These are phyloP conservation scores for Bolboschoenus planiculmis DNA, from an alignment of 176 grass and related monocot genomes.

Conservation along the genomic window DNA sequence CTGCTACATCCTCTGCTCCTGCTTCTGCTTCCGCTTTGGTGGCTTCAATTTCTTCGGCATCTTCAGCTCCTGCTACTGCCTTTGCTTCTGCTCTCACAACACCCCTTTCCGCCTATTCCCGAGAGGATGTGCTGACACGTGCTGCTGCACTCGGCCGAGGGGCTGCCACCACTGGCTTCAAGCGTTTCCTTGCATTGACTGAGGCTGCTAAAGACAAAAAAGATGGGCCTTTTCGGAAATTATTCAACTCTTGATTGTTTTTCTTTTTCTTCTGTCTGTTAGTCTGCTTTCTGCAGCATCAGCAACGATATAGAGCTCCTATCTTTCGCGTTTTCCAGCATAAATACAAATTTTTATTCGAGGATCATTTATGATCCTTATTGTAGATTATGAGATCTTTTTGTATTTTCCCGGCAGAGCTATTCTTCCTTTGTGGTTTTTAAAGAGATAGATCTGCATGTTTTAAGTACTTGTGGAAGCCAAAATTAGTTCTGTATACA, in stretches of 20 bases:
- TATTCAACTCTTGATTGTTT: constrained; percentile 62
- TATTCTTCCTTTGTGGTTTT: background rate
- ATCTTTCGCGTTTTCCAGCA: background rate
- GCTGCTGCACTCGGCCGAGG: constrained; percentile 84
- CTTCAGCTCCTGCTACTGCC: constrained; percentile 30
- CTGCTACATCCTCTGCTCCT: constrained; percentile 17
- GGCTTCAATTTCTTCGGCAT: constrained; percentile 31
- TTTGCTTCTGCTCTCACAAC: constrained; percentile 35
- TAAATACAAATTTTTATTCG: background rate
- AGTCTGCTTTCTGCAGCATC: background rate
- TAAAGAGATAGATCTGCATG: background rate
- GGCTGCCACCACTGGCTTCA: constrained; percentile 88
- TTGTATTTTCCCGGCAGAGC: background rate
- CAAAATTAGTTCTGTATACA: background rate
- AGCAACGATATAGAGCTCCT: background rate
- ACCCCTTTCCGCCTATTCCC: constrained; percentile 29
- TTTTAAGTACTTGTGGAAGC: background rate
- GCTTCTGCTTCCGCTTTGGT: constrained; percentile 25
- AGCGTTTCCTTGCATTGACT: constrained; percentile 94
- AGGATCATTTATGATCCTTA: background rate
- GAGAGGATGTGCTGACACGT: constrained; percentile 87
- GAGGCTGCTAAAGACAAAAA: constrained; percentile 96
- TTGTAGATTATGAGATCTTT: background rate
- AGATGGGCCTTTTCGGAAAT: constrained; percentile 93
- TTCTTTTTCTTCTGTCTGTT: constrained; percentile 23